A percentile compares a stretch with the other conserved stretches of the same genome.
Conservation (phyloP, 768 basidiomycete genomes). For the Boletus sp. region DNA sequence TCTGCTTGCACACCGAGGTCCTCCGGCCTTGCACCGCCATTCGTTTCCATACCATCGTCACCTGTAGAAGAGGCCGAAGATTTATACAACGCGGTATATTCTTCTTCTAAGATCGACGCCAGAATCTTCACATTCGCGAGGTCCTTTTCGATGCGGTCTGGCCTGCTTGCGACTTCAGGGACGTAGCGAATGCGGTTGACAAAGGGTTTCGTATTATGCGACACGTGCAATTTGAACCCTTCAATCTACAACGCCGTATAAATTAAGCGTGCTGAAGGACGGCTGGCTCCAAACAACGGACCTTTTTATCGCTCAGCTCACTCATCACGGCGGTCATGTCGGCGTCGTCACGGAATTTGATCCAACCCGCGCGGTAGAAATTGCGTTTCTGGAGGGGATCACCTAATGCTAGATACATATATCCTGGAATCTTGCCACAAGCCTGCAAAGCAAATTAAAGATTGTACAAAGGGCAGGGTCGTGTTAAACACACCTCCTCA, state of each 20-base stretch:
- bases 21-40: constrained; percentile 28
- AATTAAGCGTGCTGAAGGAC: constrained; percentile 2
- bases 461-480: constrained; percentile 1
- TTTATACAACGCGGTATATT: constrained; percentile 55
- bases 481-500: constrained; percentile 65
- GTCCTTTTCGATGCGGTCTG: constrained; percentile 81
- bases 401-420: constrained; percentile 83
- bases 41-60: constrained; percentile 25
- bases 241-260: constrained; percentile 62
- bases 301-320: constrained; percentile 84
- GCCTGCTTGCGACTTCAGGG: constrained; percentile 77
- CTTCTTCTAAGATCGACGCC: constrained; percentile 71
- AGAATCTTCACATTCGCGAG: constrained; percentile 72
- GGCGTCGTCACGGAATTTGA: constrained; percentile 80
- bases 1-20: constrained; percentile 38
- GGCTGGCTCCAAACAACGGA: constrained; percentile 27
- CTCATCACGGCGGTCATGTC: constrained; percentile 74
- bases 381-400: constrained; percentile 92
- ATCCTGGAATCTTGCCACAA: constrained; percentile 75
- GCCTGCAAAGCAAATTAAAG: constrained; percentile 46
- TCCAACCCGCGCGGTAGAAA: constrained; percentile 94
- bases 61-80: constrained; percentile 15
- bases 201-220: constrained; percentile 76
- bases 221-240: constrained; percentile 90
- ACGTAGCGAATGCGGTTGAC: constrained; percentile 76